Evolutionary conservation across 768 basidiomycete species (phyloP), one percentile per base, ranked within the genome.

Genomic region (Auriscalpium vulgare): DNA sequence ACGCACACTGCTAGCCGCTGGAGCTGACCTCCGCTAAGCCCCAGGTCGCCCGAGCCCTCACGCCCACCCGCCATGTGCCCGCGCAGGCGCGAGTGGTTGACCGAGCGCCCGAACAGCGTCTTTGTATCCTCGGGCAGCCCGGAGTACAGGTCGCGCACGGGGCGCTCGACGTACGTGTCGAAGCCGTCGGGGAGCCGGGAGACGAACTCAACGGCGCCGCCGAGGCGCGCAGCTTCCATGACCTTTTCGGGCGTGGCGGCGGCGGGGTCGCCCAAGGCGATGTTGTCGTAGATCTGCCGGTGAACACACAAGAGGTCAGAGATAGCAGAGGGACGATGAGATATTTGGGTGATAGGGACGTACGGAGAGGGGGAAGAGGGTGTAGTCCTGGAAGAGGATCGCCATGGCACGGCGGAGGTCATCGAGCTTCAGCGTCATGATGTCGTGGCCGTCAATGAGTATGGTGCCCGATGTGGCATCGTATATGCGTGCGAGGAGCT

Each of bases 301-400:
- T 46, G 43, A n/a, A 29, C 2, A 5, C 23, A 29, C 5, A 5
- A 29, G 23, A 29, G 23, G 23, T 29, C 23, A 2, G 23, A 5
- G 3, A 29, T 5, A 29, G 23, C 23, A 2, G 23, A 29, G 16
- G n/a, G 3, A 36, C 6, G 11, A 38, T 14, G 10, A 52, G 10
- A 55, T 34, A 34, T 17, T 21, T 1, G 43, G 35, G 23, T 14
- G 47, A 56, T 4, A 13, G n/a, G n/a, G 17, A 65, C 19, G 23
- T 56, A 87, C 87, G 21, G 88, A 86, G 46, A 91, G 72, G 0
- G 88, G 88, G 66, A 91, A 90, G 61, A 83, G 76, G 0, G 86
- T 87, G 62, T 87, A 90, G 66, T 91, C 89, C 64, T 91, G 88
- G 69, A 90, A 90, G 21, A 91, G 77, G 21, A 84, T 84, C 2